Evolutionary conservation across 2,329 filamentous ascomycete species (phyloP).

Genomic region (Conoideocrella luteorostrata): DNA sequence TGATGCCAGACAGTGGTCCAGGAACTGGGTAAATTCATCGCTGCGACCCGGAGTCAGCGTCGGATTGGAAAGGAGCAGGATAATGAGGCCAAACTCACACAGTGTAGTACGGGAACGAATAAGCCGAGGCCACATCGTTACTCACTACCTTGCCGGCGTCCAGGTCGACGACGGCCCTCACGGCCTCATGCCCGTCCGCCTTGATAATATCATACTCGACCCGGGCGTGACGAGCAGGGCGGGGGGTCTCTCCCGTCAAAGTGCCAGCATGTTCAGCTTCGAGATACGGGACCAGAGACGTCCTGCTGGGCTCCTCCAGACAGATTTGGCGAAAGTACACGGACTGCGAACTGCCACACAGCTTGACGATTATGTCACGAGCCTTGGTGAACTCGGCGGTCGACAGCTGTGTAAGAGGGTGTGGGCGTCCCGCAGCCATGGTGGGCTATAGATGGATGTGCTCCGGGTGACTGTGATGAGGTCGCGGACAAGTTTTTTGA

Average conservation of each 20-base stretch:
- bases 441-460: neutral
- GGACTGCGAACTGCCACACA: slow-evolving; percentile 14
- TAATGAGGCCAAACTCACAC: neutral
- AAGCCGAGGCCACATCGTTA: slow-evolving; percentile 16
- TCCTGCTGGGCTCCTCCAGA: slow-evolving; percentile 56
- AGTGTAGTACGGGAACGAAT: slow-evolving; percentile 30
- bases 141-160: slow-evolving; percentile 22
- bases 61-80: too few relatives aligned
- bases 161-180: slow-evolving; percentile 33
- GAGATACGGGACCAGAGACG: slow-evolving; percentile 51
- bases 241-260: slow-evolving; percentile 33
- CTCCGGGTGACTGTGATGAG: neutral
- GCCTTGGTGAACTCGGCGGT: slow-evolving; percentile 42
- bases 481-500: too few relatives aligned
- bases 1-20: slow-evolving; percentile 34
- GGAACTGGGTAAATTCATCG: slow-evolving; percentile 33
- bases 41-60: slow-evolving; percentile 14
- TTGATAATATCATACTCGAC: slow-evolving; percentile 38
- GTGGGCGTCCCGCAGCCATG: slow-evolving; percentile 13
- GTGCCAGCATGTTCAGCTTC: slow-evolving; percentile 53
- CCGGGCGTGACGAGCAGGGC: slow-evolving; percentile 39
- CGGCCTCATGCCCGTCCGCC: slow-evolving; percentile 24
- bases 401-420: slow-evolving; percentile 44
- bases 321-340: slow-evolving; percentile 53
- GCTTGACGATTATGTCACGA: slow-evolving; percentile 36